phyloP scores from a whole-genome alignment of 345 rosid genomes.

The Citrus glauca region DNA sequence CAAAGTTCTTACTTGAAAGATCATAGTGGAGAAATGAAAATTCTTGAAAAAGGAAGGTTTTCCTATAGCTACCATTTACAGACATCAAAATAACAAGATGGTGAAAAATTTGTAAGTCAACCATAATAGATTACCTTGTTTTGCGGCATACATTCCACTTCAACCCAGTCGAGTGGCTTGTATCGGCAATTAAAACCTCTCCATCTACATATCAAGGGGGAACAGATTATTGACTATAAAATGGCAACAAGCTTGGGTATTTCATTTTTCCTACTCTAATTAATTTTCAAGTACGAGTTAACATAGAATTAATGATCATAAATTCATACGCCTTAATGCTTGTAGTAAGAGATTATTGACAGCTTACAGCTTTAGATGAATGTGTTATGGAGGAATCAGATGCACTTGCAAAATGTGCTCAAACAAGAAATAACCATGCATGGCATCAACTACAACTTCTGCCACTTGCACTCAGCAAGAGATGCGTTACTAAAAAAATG shows the following conservation, averaged over 20 bases:
- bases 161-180: slow-evolving; percentile 60
- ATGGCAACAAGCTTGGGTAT: not conserved
- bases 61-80: not conserved
- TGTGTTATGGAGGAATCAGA: slow-evolving; percentile 57
- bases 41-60: not conserved
- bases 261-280: not conserved
- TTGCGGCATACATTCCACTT: slow-evolving; percentile 50
- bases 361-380: slow-evolving; percentile 76
- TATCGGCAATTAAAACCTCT: slow-evolving; percentile 51
- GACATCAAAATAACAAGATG: not conserved
- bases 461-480: slow-evolving; percentile 61
- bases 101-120: not conserved
- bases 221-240: not conserved
- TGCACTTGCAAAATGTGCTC: slow-evolving; percentile 84
- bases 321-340: not conserved
- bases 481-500: slow-evolving; percentile 4
- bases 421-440: slow-evolving; percentile 79
- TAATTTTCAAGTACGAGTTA: not conserved
- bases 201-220: slow-evolving; percentile 50
- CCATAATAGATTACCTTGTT: slow-evolving; percentile 48
- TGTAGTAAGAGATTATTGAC: not conserved
- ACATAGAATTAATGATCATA: not conserved
- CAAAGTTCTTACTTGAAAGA: slow-evolving; percentile 72
- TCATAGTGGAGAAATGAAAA: not conserved
- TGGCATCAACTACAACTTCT: slow-evolving; percentile 82